Evolutionary conservation across 2,329 filamentous ascomycete species (phyloP).

Genomic region (Penicillium thymicola): DNA sequence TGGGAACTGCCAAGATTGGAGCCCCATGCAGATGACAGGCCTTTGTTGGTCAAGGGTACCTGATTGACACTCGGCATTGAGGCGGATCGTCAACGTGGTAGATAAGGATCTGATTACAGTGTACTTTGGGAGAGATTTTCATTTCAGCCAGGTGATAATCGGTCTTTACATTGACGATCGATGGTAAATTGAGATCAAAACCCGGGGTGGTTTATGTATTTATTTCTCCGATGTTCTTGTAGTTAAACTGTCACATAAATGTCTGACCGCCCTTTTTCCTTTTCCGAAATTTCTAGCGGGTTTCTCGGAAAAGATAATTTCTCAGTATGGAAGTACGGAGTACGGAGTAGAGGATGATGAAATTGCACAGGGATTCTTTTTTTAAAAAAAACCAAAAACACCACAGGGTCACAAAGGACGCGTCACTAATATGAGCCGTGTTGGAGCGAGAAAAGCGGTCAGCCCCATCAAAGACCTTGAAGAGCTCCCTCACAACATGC

Average conservation of each 20-base stretch:
- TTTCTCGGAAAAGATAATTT: constrained; percentile 19
- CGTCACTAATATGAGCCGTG: constrained; percentile 21
- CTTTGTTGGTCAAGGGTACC: constrained; percentile 16
- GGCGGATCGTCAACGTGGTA: constrained; percentile 12
- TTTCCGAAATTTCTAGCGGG: constrained; percentile 16
- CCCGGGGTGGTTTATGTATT: background rate
- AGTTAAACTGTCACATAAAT: background rate
- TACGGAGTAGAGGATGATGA: background rate
- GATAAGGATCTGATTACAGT: constrained; percentile 6
- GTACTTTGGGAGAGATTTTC: background rate
- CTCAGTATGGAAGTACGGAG: background rate
- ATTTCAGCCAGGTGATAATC: constrained; percentile 1
- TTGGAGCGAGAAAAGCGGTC: constrained; percentile 15
- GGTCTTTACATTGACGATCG: background rate
- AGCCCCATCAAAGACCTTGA: background rate
- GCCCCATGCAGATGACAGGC: constrained; percentile 36
- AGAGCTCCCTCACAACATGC: background rate
- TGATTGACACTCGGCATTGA: constrained; percentile 16
- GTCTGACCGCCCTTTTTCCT: constrained; percentile 14
- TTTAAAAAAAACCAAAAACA: background rate
- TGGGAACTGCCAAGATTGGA: constrained; percentile 35
- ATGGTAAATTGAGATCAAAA: background rate
- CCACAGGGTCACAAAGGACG: constrained; percentile 4
- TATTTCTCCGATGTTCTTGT: constrained; percentile 15
- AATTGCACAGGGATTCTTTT: background rate